A percentile compares a stretch with the other conserved stretches of the same genome.
Evolutionary conservation across 345 rosid genomes (phyloP).

Genomic region (Pelargonium nanum): DNA sequence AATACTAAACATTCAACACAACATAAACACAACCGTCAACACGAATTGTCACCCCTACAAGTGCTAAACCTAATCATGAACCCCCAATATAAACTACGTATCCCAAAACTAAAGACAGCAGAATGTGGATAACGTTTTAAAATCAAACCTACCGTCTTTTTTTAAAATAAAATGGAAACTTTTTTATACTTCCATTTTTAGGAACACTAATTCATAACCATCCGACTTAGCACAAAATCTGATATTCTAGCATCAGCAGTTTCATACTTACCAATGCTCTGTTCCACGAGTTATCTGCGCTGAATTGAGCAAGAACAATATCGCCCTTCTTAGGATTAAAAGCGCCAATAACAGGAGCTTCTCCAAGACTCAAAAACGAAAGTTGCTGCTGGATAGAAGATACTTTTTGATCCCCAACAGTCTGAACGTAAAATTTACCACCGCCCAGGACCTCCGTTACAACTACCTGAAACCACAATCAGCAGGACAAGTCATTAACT

Average conservation of each 20-base stretch:
- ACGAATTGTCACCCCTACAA: too few relatives aligned
- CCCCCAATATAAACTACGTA: too few relatives aligned
- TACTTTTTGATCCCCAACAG: conserved; percentile 68
- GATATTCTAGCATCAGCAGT: neutral
- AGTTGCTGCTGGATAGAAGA: conserved; percentile 75
- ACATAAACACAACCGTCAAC: too few relatives aligned
- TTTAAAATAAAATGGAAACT: too few relatives aligned
- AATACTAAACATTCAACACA: too few relatives aligned
- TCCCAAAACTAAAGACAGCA: too few relatives aligned
- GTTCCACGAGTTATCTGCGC: conserved; percentile 95
- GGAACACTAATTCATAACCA: neutral
- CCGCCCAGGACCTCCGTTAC: conserved; percentile 92
- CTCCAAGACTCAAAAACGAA: conserved; percentile 57
- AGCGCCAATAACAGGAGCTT: conserved; percentile 73
- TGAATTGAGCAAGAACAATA: conserved; percentile 84
- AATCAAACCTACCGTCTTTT: too few relatives aligned
- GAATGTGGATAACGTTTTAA: too few relatives aligned
- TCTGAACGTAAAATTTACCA: conserved; percentile 81
- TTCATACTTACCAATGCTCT: conserved; percentile 75
- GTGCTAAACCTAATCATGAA: too few relatives aligned
- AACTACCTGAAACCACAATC: conserved; percentile 44
- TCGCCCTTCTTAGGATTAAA: conserved; percentile 90
- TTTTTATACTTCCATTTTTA: too few relatives aligned
- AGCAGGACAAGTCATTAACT: conserved; percentile 4
- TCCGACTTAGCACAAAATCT: too few relatives aligned